Base-by-base conservation (phyloP, 768 basidiomycete species). In the Hirschioporus abietinus region DNA sequence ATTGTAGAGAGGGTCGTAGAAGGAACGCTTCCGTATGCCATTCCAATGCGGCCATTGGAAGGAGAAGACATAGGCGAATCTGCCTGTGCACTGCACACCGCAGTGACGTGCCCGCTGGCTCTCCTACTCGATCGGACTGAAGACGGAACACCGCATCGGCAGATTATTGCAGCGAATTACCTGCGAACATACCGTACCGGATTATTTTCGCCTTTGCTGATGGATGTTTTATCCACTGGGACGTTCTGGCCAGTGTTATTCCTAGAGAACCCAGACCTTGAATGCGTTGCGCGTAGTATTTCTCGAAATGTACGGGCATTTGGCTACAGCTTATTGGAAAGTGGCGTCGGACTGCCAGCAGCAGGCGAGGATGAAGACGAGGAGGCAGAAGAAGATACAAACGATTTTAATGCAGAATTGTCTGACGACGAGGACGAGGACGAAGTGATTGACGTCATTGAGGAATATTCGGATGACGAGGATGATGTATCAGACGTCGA, bases 21-120 rank as follows among this genome's bases (percentile, higher is more conserved):
- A 69, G 86, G 89, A 20, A 87, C 92, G 1, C 78, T 94, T 26
- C 88, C 91, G 73, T 93, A 93, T 72, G 88, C 90, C 18, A 86
- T 94, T 35, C 86, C 89, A 1, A 85, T 83, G 72, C 80, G 81
- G n/a, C 63, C 67, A 58, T 34, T 64, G 17, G 60, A 61, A 61
- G 25, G 25, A 3, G 60, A 61, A 25, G 60, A 61, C 25, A 34
- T 25, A 23, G 30, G 23, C 60, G 60, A 24, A 61, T 8, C 3
- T 24, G 60, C 75, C 85, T 93, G 92, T 71, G 81, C 85, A 30
- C 75, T 93, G 62, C 92, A 93, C 70, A 77, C 78, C 60, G 76
- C 81, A 8, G 83, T 84, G 34, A 71, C 78, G 8, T 93, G 91
- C 69, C 82, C 84, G 1, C 72, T 91, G 15, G 52, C 74, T 84